Conservation (phyloP, 768 basidiomycete genomes). For the Pleurotus sapidus region DNA sequence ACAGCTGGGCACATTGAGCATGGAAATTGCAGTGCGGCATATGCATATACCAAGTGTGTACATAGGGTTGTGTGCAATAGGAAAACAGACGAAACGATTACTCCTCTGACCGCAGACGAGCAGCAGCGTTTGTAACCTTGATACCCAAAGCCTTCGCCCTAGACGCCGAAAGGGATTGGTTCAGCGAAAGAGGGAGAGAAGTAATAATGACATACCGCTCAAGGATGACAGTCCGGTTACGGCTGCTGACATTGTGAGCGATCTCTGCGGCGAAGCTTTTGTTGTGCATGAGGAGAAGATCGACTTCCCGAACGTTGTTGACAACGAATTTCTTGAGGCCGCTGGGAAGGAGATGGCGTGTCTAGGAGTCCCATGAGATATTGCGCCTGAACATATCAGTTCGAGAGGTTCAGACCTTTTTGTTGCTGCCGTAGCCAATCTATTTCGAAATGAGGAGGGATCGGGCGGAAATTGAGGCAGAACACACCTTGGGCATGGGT, state of each 20-base stretch:
- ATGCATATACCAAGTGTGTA: constrained; percentile 52
- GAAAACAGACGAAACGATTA: constrained; percentile 41
- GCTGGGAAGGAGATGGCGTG: constrained; percentile 92
- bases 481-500: constrained; percentile 90
- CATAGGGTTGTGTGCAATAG: constrained; percentile 40
- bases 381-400: constrained; percentile 14
- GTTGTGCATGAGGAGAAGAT: constrained; percentile 98
- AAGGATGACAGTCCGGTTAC: constrained; percentile 88
- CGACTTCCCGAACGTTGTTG: constrained; percentile 89
- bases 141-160: constrained; percentile 85
- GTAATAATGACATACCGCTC: constrained; percentile 59
- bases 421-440: constrained; percentile 92
- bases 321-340: constrained; percentile 96
- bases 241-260: constrained; percentile 93
- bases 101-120: constrained; percentile 94
- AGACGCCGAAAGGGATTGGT: neutral
- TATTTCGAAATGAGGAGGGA: constrained; percentile 20
- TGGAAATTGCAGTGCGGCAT: constrained; percentile 37
- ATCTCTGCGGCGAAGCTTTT: constrained; percentile 94
- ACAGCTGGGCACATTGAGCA: neutral
- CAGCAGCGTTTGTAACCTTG: constrained; percentile 93
- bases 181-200: neutral
- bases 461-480: neutral
- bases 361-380: constrained; percentile 38
- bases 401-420: constrained; percentile 44